Conservation (phyloP, 108 stramenopile genomes). For the Cyclotella choctawhatcheeana region DNA sequence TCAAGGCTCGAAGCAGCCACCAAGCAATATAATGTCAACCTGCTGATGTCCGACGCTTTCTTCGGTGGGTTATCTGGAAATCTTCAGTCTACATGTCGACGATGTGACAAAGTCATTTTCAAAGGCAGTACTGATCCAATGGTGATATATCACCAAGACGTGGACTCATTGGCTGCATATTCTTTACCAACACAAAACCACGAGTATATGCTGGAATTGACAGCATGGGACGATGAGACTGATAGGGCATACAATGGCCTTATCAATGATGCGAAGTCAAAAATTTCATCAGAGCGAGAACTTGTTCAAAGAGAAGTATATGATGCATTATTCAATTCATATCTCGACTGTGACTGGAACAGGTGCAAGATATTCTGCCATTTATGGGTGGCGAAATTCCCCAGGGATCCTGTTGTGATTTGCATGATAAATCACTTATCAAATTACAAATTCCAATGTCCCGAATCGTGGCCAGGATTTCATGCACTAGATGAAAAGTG, state of each 20-base stretch:
- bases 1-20: slow-evolving; percentile 71
- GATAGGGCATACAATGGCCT: slow-evolving; percentile 29
- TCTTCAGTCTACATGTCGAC: slow-evolving; percentile 49
- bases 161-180: slow-evolving; percentile 28
- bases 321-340: slow-evolving; percentile 46
- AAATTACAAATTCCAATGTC: slow-evolving; percentile 27
- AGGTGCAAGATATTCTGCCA: slow-evolving; percentile 43
- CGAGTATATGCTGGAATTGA: slow-evolving; percentile 14
- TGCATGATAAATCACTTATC: slow-evolving; percentile 24
- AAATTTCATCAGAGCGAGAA: slow-evolving; percentile 34
- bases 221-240: slow-evolving; percentile 40
- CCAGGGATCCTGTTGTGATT: slow-evolving; percentile 33
- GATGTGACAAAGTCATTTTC: slow-evolving; percentile 55
- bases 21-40: slow-evolving; percentile 56
- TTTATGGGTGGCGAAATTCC: slow-evolving; percentile 39
- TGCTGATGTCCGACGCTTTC: slow-evolving; percentile 70
- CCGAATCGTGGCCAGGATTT: slow-evolving; percentile 31
- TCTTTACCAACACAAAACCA: slow-evolving; percentile 21
- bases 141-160: slow-evolving; percentile 49
- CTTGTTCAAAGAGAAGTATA: slow-evolving; percentile 45
- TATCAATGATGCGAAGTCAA: slow-evolving; percentile 29
- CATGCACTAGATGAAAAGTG: slow-evolving; percentile 22
- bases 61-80: slow-evolving; percentile 51
- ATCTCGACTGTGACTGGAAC: slow-evolving; percentile 43
- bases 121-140: slow-evolving; percentile 57